Conservation (phyloP, 2,329 filamentous ascomycete genomes). For the Microsporum ferrugineum region DNA sequence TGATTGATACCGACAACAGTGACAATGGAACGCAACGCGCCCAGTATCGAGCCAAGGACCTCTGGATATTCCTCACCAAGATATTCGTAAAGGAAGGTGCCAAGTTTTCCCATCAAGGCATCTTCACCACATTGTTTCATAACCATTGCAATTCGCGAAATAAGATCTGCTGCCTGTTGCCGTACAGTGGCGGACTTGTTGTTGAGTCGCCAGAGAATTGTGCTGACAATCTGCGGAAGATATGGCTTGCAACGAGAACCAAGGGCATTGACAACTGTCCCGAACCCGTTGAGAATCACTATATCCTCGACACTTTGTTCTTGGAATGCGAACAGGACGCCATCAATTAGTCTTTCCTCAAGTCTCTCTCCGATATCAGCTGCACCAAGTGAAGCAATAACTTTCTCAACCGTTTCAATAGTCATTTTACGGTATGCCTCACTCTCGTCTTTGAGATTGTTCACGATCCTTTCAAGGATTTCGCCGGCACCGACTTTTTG, state of each 20-base stretch:
- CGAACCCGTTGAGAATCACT: slow-evolving; percentile 93
- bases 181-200: slow-evolving; percentile 96
- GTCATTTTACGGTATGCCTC: slow-evolving; percentile 99
- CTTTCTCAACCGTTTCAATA: slow-evolving; percentile 92
- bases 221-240: slow-evolving; percentile 90
- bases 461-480: slow-evolving; percentile 85
- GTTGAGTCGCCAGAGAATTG: slow-evolving; percentile 91
- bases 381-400: slow-evolving; percentile 82
- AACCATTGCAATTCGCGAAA: slow-evolving; percentile 93
- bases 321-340: slow-evolving; percentile 91
- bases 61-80: slow-evolving; percentile 97
- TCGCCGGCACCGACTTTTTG: slow-evolving; percentile 97
- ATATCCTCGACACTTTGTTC: slow-evolving; percentile 95
- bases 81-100: slow-evolving; percentile 92
- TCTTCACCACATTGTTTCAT: slow-evolving; percentile 99
- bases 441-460: slow-evolving; percentile 94
- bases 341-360: slow-evolving; percentile 88
- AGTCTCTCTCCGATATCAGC: slow-evolving; percentile 87
- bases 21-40: slow-evolving; percentile 88
- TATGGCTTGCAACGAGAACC: slow-evolving; percentile 92
- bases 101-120: slow-evolving; percentile 86
- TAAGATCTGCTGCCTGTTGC: slow-evolving; percentile 91
- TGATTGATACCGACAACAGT: slow-evolving; percentile 95
- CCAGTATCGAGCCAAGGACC: slow-evolving; percentile 90
- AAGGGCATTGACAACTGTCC: slow-evolving; percentile 90